Evolutionary conservation across 2,329 filamentous ascomycete genomes (phyloP), one percentile per base, ranked within the genome.

Genomic region (Arthrinium phaeospermum): DNA sequence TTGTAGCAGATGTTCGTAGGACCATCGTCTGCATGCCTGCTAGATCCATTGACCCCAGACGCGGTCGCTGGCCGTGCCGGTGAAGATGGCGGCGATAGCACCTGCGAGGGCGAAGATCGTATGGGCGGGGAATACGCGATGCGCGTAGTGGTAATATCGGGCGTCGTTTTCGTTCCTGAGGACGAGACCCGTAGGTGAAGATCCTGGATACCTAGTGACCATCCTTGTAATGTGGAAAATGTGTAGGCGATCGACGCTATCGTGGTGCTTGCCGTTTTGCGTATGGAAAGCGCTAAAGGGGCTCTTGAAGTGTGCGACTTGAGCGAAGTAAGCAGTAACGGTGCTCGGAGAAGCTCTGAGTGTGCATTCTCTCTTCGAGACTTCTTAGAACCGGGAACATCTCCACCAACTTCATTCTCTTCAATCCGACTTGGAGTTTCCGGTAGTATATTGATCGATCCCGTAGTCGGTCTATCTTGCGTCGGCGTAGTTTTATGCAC

Each of bases 151-250:
- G 75, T 79, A 30, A 86, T 79, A 16, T 83, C 80, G 0, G 84
- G 76, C 1, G 68, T 72, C 4, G 74, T 61, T 41, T 76, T 76
- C 16, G 75, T 74, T 7, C 6, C 70, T n/a, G 80, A 80, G 44
- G 76, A 73, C 1, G 80, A 76, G 6, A 77, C 77, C 0, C 78
- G 82, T 61, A 97, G 87, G 72, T 92, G 91, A 61, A 98, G 85
- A 81, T 98, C 96, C 81, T 98, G 96, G n/a, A 98, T 90, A 2
- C 95, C 95, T 22, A 98, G 89, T 10, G 93, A 95, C 94, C 95
- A 98, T 41, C 95, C 95, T 61, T 91, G 91, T 3, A 92, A 86
- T 2, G 93, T 93, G 22, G 92, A 91, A 75, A 97, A 91, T 0
- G 94, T 93, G 80, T 97, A 98, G 0, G 94, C 95, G 73, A 98